Evolutionary conservation across 1,284 basidiomycete genomes (phyloP), one percentile per base, ranked within the genome.

Genomic region (Porodaedalea pini): DNA sequence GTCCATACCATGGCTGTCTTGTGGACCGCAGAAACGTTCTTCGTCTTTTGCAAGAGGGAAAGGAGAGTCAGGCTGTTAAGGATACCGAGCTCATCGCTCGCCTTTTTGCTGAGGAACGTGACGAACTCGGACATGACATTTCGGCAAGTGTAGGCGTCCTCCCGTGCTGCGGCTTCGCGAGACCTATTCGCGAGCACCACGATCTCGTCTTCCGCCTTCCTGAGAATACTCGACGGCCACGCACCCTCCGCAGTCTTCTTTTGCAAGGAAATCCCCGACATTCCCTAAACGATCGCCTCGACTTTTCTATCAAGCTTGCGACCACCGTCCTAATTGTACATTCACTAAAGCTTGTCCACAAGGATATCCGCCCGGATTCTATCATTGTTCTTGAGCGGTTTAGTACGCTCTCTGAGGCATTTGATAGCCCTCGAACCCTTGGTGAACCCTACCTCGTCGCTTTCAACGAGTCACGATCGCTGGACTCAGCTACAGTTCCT

Each of bases 281-380:
- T 25, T 19, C 32, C 1, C 17, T 51, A 3, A n/a, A 51, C 1
- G 21, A 19, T n/a, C 49, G 49, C 6, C 15, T 51, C 13, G 1
- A 37, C 1, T 51, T 51, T 32, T 36, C 32, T 5, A 36, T 37
- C 34, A 36, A 51, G 32, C 49, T 51, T n/a, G 49, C 49, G 8
- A 51, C 15, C 5, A 4, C 49, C 10, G 32, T 51, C 4, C 32
- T 37, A 5, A 27, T 51, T 23, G 32, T 51, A 5, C 49, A 51
- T 29, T 51, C 34, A 8, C 6, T 51, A 8, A 23, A 32, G 1
- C 5, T 51, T 1, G 15, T 51, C 7, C 49, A 51, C 17, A 47
- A 47, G 25, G 45, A 47, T 31, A 47, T 47, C 31, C 45, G 45
- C 1, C 45, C 45, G 13, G 45, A 51, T 29, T 51, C 49, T 11